Evolutionary conservation across 1,284 basidiomycete genomes (phyloP), one percentile per base, ranked within the genome.

Genomic region (Papiliotrema nemorosa): DNA sequence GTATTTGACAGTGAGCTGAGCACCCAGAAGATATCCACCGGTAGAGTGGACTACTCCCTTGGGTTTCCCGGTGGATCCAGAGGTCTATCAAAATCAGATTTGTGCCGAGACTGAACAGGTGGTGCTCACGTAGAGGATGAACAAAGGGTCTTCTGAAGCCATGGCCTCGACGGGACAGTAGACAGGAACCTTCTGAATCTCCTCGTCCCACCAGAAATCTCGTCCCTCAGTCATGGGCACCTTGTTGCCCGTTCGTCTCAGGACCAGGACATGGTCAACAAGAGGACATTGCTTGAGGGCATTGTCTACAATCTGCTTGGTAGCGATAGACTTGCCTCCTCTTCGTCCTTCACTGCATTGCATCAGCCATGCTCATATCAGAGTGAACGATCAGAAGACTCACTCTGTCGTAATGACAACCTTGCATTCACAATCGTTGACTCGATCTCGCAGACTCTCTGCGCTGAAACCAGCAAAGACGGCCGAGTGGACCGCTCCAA

Each of bases 151-250:
- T 72, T 98, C 94, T 22, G 89, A 77, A 48, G 81, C 76, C 85
- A 98, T 89, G 58, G 87, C 75, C 75, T 90, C 90, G 21, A 86
- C 85, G 3, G 93, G 84, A 77, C 90, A 91, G 78, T 90, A 97
- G 58, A 82, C 82, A n/a, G 88, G 83, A 36, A 96, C 90, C 73
- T 85, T 87, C 33, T 78, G 81, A 46, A 82, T 80, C 75, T 90
- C 90, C 75, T 97, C 93, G 70, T 97, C 87, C 91, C 91, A 97
- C 94, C 94, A 97, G 62, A 84, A 81, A 76, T 98, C 94, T 50
- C 94, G 79, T 9, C 90, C 92, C 57, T 84, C 79, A 12, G 82
- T 85, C 84, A 87, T 89, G n/a, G 84, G 79, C 31, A 97, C 84
- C 49, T 84, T 77, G 56, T 82, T 86, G 7, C 94, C 94, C 0